These are phyloP conservation scores for Quercus parvula DNA, from an alignment of 306 rosid species.

Conservation along the genomic window DNA sequence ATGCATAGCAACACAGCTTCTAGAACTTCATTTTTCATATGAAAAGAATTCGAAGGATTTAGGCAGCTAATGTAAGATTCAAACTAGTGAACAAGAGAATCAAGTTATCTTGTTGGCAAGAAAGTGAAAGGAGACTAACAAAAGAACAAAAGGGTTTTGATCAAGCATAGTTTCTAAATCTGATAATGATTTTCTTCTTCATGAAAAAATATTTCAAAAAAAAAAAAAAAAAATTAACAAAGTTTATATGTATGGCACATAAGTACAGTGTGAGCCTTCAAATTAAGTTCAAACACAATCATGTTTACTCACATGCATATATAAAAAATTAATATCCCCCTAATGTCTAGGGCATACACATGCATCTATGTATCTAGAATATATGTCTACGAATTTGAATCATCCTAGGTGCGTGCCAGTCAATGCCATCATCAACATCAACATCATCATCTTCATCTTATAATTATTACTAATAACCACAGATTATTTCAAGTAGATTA, in stretches of 20 bases:
- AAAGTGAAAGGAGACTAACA: not conserved
- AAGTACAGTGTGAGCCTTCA: not conserved
- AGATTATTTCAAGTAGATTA: not conserved
- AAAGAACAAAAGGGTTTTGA: not conserved
- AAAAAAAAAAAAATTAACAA: not conserved
- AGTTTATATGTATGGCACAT: not conserved
- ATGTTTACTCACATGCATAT: not conserved
- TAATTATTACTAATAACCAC: not conserved
- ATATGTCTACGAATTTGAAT: too few relatives aligned
- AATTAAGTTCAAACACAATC: not conserved
- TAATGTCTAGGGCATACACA: not conserved
- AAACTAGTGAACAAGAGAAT: not conserved
- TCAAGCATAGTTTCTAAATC: not conserved
- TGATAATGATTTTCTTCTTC: not conserved
- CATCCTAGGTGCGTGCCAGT: too few relatives aligned
- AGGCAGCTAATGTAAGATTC: not conserved
- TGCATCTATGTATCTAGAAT: not conserved
- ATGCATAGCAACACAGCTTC: not conserved
- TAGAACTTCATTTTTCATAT: not conserved
- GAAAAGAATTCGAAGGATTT: not conserved
- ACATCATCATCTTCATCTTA: not conserved
- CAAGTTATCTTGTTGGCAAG: not conserved
- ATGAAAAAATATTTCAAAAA: not conserved
- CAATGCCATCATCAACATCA: too few relatives aligned
- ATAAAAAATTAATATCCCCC: not conserved